A percentile compares a stretch with the other conserved stretches of the same genome.
Conservation (phyloP, 2,329 filamentous ascomycete species). For the Endoconidiophora laricicola region DNA sequence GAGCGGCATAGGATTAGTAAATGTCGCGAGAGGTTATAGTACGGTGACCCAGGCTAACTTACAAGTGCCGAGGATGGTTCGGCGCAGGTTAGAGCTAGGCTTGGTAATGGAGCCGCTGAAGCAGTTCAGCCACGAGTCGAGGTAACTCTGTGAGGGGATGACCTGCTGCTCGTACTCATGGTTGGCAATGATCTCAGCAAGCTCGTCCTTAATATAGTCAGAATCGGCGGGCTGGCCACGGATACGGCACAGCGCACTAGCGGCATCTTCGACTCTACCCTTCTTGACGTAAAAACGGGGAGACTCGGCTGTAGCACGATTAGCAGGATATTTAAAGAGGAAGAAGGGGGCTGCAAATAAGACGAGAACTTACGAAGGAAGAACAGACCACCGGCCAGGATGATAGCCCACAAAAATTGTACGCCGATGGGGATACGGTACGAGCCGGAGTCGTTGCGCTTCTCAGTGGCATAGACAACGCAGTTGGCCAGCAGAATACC, state of each 20-base stretch:
- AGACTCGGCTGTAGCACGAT: conserved; percentile 41
- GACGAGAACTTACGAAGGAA: conserved; percentile 35
- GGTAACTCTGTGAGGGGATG: conserved; percentile 48
- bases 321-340: background rate
- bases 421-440: conserved; percentile 71
- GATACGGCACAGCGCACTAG: conserved; percentile 44
- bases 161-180: conserved; percentile 65
- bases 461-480: conserved; percentile 55
- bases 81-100: conserved; percentile 50
- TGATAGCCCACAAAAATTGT: conserved; percentile 66
- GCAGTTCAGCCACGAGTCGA: conserved; percentile 52
- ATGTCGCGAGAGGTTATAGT: background rate
- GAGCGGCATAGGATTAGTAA: background rate
- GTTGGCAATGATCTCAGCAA: conserved; percentile 78
- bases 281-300: conserved; percentile 76
- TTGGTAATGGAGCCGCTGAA: conserved; percentile 46
- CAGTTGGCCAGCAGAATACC: conserved; percentile 60
- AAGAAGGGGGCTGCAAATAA: background rate
- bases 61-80: conserved; percentile 52
- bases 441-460: conserved; percentile 42
- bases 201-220: conserved; percentile 59
- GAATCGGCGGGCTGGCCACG: conserved; percentile 60
- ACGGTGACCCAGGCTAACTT: conserved; percentile 10
- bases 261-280: conserved; percentile 49
- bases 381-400: conserved; percentile 55